These are phyloP conservation scores for Xylaria hypoxylon DNA, from an alignment of 2,329 filamentous ascomycete species.

Conservation along the genomic window DNA sequence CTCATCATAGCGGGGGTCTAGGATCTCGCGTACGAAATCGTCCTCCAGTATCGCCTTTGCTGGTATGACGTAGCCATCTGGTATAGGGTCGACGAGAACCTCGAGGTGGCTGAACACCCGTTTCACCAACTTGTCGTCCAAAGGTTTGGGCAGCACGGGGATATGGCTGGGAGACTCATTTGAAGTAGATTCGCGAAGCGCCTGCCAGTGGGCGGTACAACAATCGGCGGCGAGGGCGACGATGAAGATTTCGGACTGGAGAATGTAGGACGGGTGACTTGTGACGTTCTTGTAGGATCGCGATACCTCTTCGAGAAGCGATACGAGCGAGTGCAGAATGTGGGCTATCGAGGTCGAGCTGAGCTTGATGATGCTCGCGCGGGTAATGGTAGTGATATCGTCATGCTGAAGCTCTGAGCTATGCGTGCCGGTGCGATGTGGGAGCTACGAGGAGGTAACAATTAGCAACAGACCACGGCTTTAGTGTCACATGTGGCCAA, in stretches of 20 bases:
- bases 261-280: constrained; percentile 68
- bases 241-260: constrained; percentile 74
- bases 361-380: constrained; percentile 70
- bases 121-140: constrained; percentile 64
- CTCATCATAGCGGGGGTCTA: constrained; percentile 48
- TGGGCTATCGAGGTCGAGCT: constrained; percentile 64
- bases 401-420: constrained; percentile 69
- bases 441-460: constrained; percentile 57
- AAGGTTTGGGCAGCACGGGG: constrained; percentile 51
- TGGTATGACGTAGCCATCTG: constrained; percentile 67
- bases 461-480: constrained; percentile 36
- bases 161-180: constrained; percentile 31
- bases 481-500: not conserved
- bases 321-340: constrained; percentile 68
- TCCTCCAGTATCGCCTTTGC: constrained; percentile 69
- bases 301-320: constrained; percentile 68
- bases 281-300: constrained; percentile 64
- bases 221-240: constrained; percentile 73
- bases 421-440: constrained; percentile 70
- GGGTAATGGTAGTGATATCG: constrained; percentile 70
- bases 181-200: constrained; percentile 51
- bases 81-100: constrained; percentile 67
- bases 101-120: constrained; percentile 68
- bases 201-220: constrained; percentile 70
- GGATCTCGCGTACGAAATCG: constrained; percentile 55